Conservation (phyloP, 495 filamentous ascomycete species). For the Hypoxylon subgilvum region DNA sequence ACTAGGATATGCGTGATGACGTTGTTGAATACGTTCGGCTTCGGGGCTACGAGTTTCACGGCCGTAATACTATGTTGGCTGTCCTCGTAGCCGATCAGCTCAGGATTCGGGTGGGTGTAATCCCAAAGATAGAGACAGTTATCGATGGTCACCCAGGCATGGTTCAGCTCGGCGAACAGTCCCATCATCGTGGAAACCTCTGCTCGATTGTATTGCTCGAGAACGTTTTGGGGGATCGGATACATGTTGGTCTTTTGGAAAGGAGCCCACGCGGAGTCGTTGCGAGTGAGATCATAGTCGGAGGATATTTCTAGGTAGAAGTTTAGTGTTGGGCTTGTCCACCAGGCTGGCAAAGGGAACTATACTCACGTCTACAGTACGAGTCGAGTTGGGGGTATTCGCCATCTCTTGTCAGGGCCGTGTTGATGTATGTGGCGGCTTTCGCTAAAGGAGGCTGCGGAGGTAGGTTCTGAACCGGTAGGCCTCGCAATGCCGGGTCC, state of each 20-base stretch:
- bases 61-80: slow-evolving; percentile 82
- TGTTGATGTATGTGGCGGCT: slow-evolving; percentile 83
- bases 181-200: slow-evolving; percentile 88
- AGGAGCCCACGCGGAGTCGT: slow-evolving; percentile 77
- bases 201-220: slow-evolving; percentile 85
- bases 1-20: slow-evolving; percentile 85
- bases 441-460: slow-evolving; percentile 72
- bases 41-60: slow-evolving; percentile 81
- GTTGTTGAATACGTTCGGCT: slow-evolving; percentile 80
- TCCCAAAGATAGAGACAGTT: slow-evolving; percentile 97
- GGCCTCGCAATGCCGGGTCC: slow-evolving; percentile 20
- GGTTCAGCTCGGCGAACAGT: slow-evolving; percentile 87
- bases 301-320: slow-evolving; percentile 74
- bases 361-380: slow-evolving; percentile 81
- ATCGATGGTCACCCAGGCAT: slow-evolving; percentile 95
- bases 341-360: neutral
- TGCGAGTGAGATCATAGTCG: slow-evolving; percentile 78
- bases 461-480: slow-evolving; percentile 40
- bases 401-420: slow-evolving; percentile 72
- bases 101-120: slow-evolving; percentile 84
- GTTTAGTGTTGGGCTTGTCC: slow-evolving; percentile 2
- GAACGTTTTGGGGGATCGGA: slow-evolving; percentile 84
- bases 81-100: slow-evolving; percentile 91
- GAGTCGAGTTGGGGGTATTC: slow-evolving; percentile 88
- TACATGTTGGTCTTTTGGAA: slow-evolving; percentile 84